Evolutionary conservation across 2,329 filamentous ascomycete species (phyloP).

Genomic region (Graphium sp.): DNA sequence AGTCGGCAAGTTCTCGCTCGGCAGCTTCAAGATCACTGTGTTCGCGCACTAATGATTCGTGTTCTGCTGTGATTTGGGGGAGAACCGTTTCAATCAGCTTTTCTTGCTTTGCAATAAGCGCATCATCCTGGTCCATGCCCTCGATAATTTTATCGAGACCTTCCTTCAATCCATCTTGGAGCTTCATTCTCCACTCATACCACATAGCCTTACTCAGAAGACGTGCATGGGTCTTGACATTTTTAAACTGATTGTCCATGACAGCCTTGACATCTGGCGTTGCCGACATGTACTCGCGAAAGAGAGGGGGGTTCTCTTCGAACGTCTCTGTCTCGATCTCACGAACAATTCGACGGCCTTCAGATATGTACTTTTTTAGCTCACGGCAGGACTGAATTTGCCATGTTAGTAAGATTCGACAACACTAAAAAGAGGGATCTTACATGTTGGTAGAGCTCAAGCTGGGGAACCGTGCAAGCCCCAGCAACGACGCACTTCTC

Average conservation of each 20-base stretch:
- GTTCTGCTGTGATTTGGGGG: constrained; percentile 44
- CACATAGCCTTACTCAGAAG: constrained; percentile 88
- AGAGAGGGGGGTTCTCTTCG: constrained; percentile 79
- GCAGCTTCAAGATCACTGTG: constrained; percentile 50
- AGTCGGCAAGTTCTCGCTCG: constrained; percentile 61
- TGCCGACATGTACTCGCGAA: constrained; percentile 80
- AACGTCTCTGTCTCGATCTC: constrained; percentile 82
- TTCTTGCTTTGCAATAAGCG: constrained; percentile 49
- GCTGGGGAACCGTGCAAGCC: constrained; percentile 79
- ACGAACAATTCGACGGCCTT: constrained; percentile 75
- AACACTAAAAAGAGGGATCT: too few species aligned
- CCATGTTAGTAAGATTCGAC: constrained; percentile 67
- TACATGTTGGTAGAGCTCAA: constrained; percentile 65
- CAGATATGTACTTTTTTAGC: constrained; percentile 90
- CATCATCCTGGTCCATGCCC: constrained; percentile 61
- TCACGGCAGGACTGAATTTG: constrained; percentile 69
- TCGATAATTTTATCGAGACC: constrained; percentile 60
- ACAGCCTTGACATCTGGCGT: constrained; percentile 65
- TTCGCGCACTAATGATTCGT: constrained; percentile 45
- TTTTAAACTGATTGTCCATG: constrained; percentile 96
- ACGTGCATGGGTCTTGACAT: constrained; percentile 84
- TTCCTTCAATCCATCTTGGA: constrained; percentile 65
- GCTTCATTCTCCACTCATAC: constrained; percentile 94
- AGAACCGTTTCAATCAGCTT: constrained; percentile 49
- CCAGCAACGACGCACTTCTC: constrained; percentile 76